A percentile compares a stretch with the other conserved stretches of the same genome.
These are phyloP conservation scores for Oxyria digyna DNA, from an alignment of 148 eudicot genomes.

Conservation along the genomic window DNA sequence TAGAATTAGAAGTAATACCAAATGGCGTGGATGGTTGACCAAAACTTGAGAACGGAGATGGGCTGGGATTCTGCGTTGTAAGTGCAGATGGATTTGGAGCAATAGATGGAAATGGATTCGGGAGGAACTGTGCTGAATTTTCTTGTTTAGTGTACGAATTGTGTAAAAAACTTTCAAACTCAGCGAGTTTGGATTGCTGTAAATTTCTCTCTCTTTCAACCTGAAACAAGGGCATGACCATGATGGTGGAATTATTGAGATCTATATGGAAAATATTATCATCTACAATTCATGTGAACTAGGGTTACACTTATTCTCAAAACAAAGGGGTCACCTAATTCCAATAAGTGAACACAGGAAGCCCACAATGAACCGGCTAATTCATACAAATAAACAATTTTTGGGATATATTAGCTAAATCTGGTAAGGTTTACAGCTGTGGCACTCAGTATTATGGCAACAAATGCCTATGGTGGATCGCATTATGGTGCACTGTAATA, in stretches of 20 bases:
- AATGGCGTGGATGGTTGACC: conserved; percentile 46
- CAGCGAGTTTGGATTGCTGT: conserved; percentile 49
- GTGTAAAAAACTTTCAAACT: conserved; percentile 48
- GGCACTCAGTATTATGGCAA: neutral
- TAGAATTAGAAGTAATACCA: conserved; percentile 27
- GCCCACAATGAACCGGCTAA: neutral
- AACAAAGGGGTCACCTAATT: neutral
- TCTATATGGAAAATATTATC: neutral
- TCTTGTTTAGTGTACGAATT: conserved; percentile 37
- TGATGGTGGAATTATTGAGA: neutral
- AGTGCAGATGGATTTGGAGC: conserved; percentile 21
- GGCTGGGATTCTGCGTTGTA: conserved; percentile 23
- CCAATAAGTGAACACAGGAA: neutral
- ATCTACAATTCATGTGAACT: neutral
- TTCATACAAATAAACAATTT: neutral
- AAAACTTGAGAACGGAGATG: conserved; percentile 48
- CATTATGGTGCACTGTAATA: neutral
- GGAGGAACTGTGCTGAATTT: conserved; percentile 28
- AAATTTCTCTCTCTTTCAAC: conserved; percentile 82
- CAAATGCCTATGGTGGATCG: neutral
- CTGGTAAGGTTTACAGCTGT: neutral
- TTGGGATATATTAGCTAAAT: neutral
- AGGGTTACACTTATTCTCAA: neutral
- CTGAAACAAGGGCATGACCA: conserved; percentile 23
- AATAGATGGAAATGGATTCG: conserved; percentile 29